phyloP scores from a whole-genome alignment of 495 filamentous ascomycete species.

The Haplographium delicatum region DNA sequence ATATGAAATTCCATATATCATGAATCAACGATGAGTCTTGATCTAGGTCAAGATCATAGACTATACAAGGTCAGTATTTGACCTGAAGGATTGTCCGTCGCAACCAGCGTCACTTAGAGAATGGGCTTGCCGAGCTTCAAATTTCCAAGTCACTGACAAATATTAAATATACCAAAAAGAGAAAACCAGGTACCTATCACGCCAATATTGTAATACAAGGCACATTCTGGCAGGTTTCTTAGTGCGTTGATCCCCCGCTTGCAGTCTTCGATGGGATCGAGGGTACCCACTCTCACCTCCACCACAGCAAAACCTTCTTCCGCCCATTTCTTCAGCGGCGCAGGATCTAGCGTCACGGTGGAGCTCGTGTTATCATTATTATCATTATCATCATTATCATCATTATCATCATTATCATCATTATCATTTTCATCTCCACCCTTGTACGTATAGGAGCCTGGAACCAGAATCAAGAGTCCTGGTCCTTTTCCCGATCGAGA shows the following conservation, averaged over 20 bases:
- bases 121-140: too few species aligned
- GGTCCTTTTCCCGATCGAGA: slow-evolving; percentile 28
- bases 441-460: slow-evolving; percentile 12
- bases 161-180: too few species aligned
- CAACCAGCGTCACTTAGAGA: too few species aligned
- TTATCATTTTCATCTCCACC: too few species aligned
- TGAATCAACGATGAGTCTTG: background rate
- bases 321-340: slow-evolving; percentile 51
- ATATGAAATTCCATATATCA: background rate
- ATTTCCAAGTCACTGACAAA: too few species aligned
- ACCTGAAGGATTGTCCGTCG: background rate
- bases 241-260: slow-evolving; percentile 15
- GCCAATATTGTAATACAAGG: slow-evolving; percentile 14
- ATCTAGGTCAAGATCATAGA: slow-evolving; percentile 9
- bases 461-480: slow-evolving; percentile 24
- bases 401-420: too few species aligned
- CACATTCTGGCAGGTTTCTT: slow-evolving; percentile 14
- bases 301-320: slow-evolving; percentile 53
- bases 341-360: slow-evolving; percentile 26
- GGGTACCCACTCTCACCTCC: slow-evolving; percentile 27
- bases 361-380: too few species aligned
- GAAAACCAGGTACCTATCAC: slow-evolving; percentile 11
- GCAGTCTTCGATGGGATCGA: slow-evolving; percentile 1
- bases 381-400: too few species aligned
- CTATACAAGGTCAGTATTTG: background rate